Conservation (phyloP, 371 early-diverging fungal species). For the Cokeromyces recurvatus region DNA sequence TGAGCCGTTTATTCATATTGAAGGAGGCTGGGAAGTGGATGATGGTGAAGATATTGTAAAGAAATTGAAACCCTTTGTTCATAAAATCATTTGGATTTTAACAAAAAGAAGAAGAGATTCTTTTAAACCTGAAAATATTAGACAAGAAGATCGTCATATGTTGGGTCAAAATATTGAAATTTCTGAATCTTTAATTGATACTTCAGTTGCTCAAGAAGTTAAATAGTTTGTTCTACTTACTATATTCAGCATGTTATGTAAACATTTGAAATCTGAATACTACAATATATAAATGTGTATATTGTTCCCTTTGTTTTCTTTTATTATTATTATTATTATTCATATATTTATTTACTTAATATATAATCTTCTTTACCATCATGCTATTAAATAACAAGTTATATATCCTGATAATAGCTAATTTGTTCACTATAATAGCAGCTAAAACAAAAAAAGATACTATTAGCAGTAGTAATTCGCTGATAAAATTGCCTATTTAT, state of each 20-base stretch:
- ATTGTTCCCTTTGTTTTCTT: neutral
- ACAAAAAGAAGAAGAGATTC: conserved; percentile 33
- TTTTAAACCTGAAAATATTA: conserved; percentile 20
- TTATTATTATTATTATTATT: neutral
- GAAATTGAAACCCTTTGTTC: conserved; percentile 32
- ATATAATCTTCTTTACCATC: too few species aligned
- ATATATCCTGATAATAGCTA: too few species aligned
- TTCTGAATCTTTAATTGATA: conserved; percentile 33
- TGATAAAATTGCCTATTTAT: too few species aligned
- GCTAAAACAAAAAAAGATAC: neutral
- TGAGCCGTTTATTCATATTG: conserved; percentile 42
- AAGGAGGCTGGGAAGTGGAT: conserved; percentile 51
- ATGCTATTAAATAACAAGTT: too few species aligned
- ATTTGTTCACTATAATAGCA: neutral
- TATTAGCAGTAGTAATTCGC: conserved; percentile 5
- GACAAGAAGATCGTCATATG: conserved; percentile 25
- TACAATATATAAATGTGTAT: too few species aligned
- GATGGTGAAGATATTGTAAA: conserved; percentile 47
- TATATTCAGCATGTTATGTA: neutral
- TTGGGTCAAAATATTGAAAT: conserved; percentile 37
- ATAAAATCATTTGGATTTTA: conserved; percentile 39
- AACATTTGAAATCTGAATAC: conserved; percentile 1
- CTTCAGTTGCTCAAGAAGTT: conserved; percentile 34
- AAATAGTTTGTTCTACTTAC: neutral
- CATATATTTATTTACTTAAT: neutral